These are phyloP conservation scores for Sclerotinia trifoliorum DNA, from an alignment of 2,329 filamentous ascomycete genomes.

Conservation along the genomic window DNA sequence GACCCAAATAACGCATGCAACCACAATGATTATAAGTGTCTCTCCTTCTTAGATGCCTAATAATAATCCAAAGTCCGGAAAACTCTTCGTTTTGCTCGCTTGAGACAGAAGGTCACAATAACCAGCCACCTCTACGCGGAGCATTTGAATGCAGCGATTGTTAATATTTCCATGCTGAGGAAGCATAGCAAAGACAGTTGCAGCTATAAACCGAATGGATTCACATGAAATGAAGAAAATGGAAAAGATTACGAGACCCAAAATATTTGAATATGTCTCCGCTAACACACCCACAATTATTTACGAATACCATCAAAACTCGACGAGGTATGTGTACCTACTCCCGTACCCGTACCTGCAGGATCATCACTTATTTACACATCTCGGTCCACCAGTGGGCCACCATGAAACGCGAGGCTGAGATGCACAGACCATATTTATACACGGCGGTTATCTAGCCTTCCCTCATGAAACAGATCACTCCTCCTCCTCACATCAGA, in stretches of 20 bases:
- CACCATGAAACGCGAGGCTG: slow-evolving; percentile 21
- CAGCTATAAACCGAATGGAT: neutral
- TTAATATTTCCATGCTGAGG: neutral
- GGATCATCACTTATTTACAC: slow-evolving; percentile 8
- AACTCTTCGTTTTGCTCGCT: neutral
- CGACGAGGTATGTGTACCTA: neutral
- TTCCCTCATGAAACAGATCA: slow-evolving; percentile 21
- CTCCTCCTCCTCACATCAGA: slow-evolving; percentile 21
- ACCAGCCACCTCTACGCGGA: neutral
- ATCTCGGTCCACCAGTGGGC: neutral
- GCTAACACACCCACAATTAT: neutral
- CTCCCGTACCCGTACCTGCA: neutral
- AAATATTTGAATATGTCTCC: too few relatives aligned
- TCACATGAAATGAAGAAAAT: neutral
- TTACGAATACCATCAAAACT: neutral
- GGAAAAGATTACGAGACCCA: too few relatives aligned
- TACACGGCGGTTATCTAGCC: slow-evolving; percentile 21
- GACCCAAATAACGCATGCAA: neutral
- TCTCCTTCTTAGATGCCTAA: neutral
- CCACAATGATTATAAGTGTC: neutral
- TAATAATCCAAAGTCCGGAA: too few relatives aligned
- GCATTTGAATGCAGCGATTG: neutral
- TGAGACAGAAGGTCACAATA: neutral
- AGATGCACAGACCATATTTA: slow-evolving; percentile 13
- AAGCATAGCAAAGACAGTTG: neutral